These are phyloP conservation scores for Thuja plicata DNA, from an alignment of 83 land plant species.

Conservation along the genomic window DNA sequence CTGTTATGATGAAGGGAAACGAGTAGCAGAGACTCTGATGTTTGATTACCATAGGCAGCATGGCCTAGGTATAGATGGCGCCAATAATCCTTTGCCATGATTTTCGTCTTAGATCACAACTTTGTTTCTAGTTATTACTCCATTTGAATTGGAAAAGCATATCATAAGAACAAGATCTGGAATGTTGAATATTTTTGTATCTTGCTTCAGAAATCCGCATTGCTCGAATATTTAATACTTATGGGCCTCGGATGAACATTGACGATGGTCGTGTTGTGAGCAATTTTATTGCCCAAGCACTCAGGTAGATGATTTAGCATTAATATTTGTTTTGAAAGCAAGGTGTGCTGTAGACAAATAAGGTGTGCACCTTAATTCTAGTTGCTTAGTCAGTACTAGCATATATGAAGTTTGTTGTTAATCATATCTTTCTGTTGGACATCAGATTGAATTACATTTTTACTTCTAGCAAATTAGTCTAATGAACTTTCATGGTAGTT, in stretches of 20 bases:
- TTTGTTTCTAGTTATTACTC: neutral
- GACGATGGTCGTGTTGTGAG: constrained; percentile 99
- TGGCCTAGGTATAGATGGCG: constrained; percentile 70
- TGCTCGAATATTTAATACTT: constrained; percentile 94
- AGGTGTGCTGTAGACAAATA: neutral
- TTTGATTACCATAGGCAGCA: constrained; percentile 99
- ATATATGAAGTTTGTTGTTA: neutral
- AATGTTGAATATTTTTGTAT: neutral
- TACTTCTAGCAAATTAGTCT: neutral
- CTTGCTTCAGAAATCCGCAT: constrained; percentile 54
- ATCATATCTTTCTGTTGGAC: neutral
- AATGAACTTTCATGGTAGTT: neutral
- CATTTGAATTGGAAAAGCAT: neutral
- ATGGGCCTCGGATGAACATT: constrained; percentile 98
- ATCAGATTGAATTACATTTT: neutral
- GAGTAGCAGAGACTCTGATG: constrained; percentile 97
- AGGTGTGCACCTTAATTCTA: neutral
- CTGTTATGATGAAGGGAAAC: constrained; percentile 94
- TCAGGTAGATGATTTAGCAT: constrained; percentile 45
- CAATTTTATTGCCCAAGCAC: constrained; percentile 96
- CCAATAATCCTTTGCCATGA: neutral
- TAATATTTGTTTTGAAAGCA: neutral
- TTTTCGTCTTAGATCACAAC: neutral
- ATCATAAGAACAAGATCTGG: neutral
- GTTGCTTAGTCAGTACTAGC: neutral